Evolutionary conservation across 352 stramenopile genomes (phyloP).

Genomic region (Globisporangium recalcitrans): DNA sequence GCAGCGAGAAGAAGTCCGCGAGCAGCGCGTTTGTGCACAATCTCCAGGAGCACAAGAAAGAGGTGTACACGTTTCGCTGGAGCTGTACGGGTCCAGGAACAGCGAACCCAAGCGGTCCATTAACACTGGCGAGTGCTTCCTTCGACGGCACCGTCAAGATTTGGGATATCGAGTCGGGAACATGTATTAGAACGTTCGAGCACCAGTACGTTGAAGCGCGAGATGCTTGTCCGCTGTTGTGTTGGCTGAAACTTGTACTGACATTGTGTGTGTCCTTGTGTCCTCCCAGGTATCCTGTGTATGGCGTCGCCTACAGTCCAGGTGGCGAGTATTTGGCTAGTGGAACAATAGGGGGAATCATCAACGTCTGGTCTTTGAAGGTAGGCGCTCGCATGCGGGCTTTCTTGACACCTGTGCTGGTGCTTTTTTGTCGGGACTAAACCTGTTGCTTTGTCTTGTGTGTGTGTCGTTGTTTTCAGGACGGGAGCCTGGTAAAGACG

Average conservation of each 20-base stretch:
- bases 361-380: conserved; percentile 97
- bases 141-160: conserved; percentile 95
- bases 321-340: conserved; percentile 93
- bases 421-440: conserved; percentile 23
- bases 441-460: not conserved
- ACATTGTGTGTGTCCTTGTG: conserved; percentile 15
- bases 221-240: conserved; percentile 3
- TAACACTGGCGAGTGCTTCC: conserved; percentile 91
- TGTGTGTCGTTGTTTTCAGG: conserved; percentile 34
- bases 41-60: conserved; percentile 90
- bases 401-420: not conserved
- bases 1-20: conserved; percentile 21
- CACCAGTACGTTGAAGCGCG: conserved; percentile 76
- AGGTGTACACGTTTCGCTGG: conserved; percentile 93
- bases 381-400: conserved; percentile 35
- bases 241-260: conserved; percentile 16
- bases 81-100: conserved; percentile 78
- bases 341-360: conserved; percentile 93
- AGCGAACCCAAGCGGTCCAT: conserved; percentile 47
- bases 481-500: conserved; percentile 76
- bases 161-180: conserved; percentile 90
- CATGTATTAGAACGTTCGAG: conserved; percentile 90
- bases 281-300: conserved; percentile 66
- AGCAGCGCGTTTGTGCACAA: conserved; percentile 62
- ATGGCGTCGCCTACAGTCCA: conserved; percentile 85